Evolutionary conservation across 2,329 filamentous ascomycete species (phyloP).

Genomic region (Ilyonectria robusta): DNA sequence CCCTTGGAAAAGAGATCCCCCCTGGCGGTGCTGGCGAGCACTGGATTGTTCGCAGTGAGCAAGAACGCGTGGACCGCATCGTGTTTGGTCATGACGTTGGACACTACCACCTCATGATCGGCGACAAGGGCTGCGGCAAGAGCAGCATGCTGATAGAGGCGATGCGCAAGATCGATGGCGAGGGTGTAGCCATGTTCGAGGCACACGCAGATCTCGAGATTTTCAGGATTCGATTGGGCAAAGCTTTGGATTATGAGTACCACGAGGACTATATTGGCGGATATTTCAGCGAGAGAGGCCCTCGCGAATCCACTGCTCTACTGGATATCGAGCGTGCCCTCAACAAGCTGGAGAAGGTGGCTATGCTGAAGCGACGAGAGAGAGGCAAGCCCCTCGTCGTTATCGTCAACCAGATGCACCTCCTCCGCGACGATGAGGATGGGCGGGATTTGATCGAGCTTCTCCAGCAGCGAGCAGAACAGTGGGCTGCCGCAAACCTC

Average conservation of each 20-base stretch:
- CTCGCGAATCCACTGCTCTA: conserved; percentile 90
- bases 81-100: conserved; percentile 80
- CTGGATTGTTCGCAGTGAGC: conserved; percentile 90
- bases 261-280: conserved; percentile 98
- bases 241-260: conserved; percentile 95
- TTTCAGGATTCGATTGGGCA: conserved; percentile 91
- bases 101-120: conserved; percentile 92
- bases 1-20: conserved; percentile 71
- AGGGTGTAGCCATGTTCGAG: conserved; percentile 95
- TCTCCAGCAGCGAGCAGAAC: conserved; percentile 94
- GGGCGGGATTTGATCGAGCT: conserved; percentile 95
- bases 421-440: conserved; percentile 91
- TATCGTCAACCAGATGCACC: conserved; percentile 94
- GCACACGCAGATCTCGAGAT: conserved; percentile 96
- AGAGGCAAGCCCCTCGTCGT: conserved; percentile 83
- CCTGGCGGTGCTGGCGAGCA: conserved; percentile 57
- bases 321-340: conserved; percentile 96
- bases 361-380: conserved; percentile 76
- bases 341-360: conserved; percentile 98
- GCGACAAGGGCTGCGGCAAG: conserved; percentile 97
- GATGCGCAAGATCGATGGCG: conserved; percentile 92
- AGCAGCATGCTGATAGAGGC: conserved; percentile 95
- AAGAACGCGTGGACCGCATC: conserved; percentile 85
- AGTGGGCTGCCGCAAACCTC: conserved; percentile 93
- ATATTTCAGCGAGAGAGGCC: conserved; percentile 94